Conservation (phyloP, 2,329 filamentous ascomycete genomes). For the Colletotrichum spaethianum region DNA sequence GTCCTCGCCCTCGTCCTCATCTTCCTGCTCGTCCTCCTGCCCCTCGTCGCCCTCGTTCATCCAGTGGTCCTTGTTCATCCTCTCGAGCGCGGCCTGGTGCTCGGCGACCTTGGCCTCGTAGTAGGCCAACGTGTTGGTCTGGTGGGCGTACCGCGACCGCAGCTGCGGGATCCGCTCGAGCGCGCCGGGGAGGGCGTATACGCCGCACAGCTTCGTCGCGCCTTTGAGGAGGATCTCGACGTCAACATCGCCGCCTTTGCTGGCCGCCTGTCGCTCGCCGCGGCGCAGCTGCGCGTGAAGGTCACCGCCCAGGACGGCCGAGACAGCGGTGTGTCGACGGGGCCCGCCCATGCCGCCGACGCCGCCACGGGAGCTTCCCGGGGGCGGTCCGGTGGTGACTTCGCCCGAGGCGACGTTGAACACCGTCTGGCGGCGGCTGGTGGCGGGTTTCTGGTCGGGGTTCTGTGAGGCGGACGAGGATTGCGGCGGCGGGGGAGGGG, state of each 20-base stretch:
- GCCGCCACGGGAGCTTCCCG: constrained; percentile 44
- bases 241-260: constrained; percentile 80
- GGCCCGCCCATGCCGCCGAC: constrained; percentile 57
- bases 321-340: constrained; percentile 85
- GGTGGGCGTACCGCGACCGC: constrained; percentile 78
- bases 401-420: constrained; percentile 76
- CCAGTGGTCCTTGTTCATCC: constrained; percentile 77
- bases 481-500: constrained; percentile 76
- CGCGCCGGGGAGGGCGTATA: constrained; percentile 88
- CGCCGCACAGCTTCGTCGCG: constrained; percentile 89
- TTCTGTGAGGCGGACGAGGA: constrained; percentile 57
- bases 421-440: constrained; percentile 72
- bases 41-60: constrained; percentile 69
- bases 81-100: constrained; percentile 80
- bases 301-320: constrained; percentile 88
- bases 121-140: constrained; percentile 81
- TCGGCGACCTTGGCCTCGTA: constrained; percentile 86
- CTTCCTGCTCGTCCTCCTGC: constrained; percentile 61
- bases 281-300: constrained; percentile 84
- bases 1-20: constrained; percentile 55
- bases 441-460: constrained; percentile 59
- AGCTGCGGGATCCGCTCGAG: constrained; percentile 81
- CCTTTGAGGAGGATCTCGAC: constrained; percentile 87
- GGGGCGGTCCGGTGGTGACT: constrained; percentile 69
- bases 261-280: constrained; percentile 62